A percentile compares a stretch with the other conserved stretches of the same genome.
These are phyloP conservation scores for Millerozyma miso DNA, from an alignment of 805 yeast species.

Conservation along the genomic window DNA sequence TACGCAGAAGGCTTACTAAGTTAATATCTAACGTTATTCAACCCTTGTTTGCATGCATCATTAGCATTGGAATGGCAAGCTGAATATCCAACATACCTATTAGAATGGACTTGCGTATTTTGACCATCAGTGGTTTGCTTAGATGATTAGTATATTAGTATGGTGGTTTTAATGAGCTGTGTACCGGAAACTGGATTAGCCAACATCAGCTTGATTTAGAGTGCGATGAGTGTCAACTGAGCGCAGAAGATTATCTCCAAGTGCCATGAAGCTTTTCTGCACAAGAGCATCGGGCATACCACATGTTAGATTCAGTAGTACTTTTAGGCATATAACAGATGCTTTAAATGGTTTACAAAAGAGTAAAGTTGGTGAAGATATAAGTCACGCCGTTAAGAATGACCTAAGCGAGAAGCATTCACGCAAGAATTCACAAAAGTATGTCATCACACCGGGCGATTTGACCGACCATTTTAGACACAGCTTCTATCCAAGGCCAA, in stretches of 20 bases:
- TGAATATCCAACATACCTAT: constrained; percentile 17
- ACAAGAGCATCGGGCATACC: not conserved
- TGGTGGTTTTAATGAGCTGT: no score
- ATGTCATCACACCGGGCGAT: constrained; percentile 19
- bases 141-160: no score
- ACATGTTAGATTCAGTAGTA: not conserved
- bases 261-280: not conserved
- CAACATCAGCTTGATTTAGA: no score
- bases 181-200: no score
- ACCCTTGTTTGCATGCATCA: not conserved
- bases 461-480: constrained; percentile 18
- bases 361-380: not conserved
- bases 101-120: constrained; percentile 16
- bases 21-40: not conserved
- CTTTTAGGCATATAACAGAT: not conserved
- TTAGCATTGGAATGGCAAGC: no score
- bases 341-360: not conserved
- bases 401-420: not conserved
- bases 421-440: constrained; percentile 4
- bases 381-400: not conserved
- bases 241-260: no score
- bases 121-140: constrained; percentile 13
- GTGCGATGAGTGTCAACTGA: no score
- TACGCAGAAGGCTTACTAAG: constrained; percentile 21
- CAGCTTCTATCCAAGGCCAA: constrained; percentile 10